Base-by-base conservation (phyloP, 2,329 filamentous ascomycete species). In the Lojkania enalia region DNA sequence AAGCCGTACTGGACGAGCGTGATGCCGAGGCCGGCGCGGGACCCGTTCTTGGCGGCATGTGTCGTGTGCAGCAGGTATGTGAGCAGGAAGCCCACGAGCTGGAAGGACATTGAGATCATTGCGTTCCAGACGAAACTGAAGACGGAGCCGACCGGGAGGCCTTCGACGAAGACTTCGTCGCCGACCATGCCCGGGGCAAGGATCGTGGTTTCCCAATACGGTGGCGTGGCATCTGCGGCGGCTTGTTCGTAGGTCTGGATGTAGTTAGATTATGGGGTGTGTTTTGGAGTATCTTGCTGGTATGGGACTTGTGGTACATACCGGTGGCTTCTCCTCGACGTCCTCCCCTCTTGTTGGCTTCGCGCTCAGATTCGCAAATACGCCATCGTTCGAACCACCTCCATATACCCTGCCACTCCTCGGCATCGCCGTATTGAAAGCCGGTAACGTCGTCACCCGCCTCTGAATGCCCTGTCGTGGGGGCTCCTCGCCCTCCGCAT, bases 131-230 rank as follows among this genome's bases (percentile, higher is more conserved):
- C 76, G 62, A 95, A 95, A 49, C 84, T 87, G 74, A 95, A 95
- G 50, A 94, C 76, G 37, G 88, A 90, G 53, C 89, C 89, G 41
- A 95, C 94, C 2, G 95, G 90, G 64, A 99, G 86, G 60, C 94
- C 94, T 67, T 99, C 94, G 45, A 99, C 88, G 64, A 94, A 99
- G 36, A 99, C 92, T 70, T 99, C 94, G 65, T 97, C 91, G 29
- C 85, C 83, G n/a, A 87, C 88, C 54, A 94, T 83, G 43, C 92
- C 94, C 0, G 94, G 94, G 0, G 91, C 92, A 39, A 99, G 81
- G 54, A 99, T 96, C 0, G 94, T 97, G 4, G 94, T 99, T 76
- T 99, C 94, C 94, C 94, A 99, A 72, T 99, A 99, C 0, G 94
- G 94, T 1, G 94, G 94, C 36, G 94, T 94, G 18, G 90, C 87